Evolutionary conservation across 2,329 filamentous ascomycete species (phyloP), one percentile per base, ranked within the genome.

Genomic region (Aspergillus sp.): DNA sequence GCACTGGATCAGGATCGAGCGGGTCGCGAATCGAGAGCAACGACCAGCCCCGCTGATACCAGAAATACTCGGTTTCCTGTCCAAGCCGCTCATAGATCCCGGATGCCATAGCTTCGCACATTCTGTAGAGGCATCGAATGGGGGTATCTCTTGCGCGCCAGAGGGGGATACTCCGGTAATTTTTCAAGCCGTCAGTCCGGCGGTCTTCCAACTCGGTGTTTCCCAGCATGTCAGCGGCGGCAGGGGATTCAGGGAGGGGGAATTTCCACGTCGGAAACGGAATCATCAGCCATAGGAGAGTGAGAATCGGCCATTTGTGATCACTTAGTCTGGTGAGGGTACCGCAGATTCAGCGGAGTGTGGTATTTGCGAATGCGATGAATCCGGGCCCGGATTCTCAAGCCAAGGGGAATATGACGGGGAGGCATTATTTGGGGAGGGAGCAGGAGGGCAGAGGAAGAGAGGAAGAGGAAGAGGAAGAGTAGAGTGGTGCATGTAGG

Each of bases 61-160:
- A 55, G 28, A 53, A 51, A 28, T 55, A 54, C 17, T 49, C 42
- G 2, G 41, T 42, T 35, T 50, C 47, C 5, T 28, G 30, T 20
- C 44, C 43, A 10, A 50, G 40, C 3, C 40, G 29, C 6, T 33
- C 32, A 26, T 45, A 43, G 5, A 47, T 37, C n/a, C 39, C 34
- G 3, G 46, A 41, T 4, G 34, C 34, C 33, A 49, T 41, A 25
- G 37, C 36, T 28, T 53, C 48, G 26, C 49, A 53, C 13, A 52
- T 38, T 11, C 49, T 47, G 32, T 49, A 51, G 8, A 53, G 35
- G 4, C 45, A 49, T 13, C 46, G 41, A 6, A 48, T 13, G 6
- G 47, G 39, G 10, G 49, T 51, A 31, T 51, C 49, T 15, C 49
- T 40, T 24, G 40, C 37, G 26, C 43, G 36, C 44, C 43, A 50